Percentiles rank a stretch among this genome's conserved stretches.
Conservation (phyloP, 2,329 filamentous ascomycete genomes). For the Cercospora sp. region DNA sequence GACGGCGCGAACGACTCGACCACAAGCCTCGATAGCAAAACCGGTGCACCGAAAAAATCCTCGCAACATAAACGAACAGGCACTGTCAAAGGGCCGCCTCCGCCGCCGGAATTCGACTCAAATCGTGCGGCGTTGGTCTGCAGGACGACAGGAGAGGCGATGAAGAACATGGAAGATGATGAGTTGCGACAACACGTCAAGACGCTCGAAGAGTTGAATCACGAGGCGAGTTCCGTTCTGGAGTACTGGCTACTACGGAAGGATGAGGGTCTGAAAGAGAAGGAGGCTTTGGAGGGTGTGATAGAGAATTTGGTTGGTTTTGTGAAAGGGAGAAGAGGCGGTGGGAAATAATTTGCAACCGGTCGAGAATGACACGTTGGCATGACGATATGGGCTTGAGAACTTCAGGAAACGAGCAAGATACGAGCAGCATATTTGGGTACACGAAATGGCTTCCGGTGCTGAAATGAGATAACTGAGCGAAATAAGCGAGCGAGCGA, state of each 20-base stretch:
- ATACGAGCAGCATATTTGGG: not conserved
- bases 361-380: not conserved
- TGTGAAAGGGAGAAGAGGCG: conserved; percentile 66
- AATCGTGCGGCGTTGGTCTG: conserved; percentile 76
- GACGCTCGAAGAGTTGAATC: conserved; percentile 67
- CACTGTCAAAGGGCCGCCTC: conserved; percentile 59
- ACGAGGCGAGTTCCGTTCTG: conserved; percentile 71
- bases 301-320: conserved; percentile 83
- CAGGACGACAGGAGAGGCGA: conserved; percentile 78
- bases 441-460: not conserved
- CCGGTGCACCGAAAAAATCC: conserved; percentile 28
- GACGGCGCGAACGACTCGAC: conserved; percentile 33
- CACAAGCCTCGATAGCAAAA: conserved; percentile 37
- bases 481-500: not conserved
- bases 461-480: not conserved
- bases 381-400: not conserved
- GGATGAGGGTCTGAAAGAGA: conserved; percentile 84
- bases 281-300: conserved; percentile 91
- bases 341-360: not conserved
- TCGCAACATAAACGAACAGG: conserved; percentile 37
- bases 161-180: conserved; percentile 73
- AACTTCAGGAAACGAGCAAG: not conserved
- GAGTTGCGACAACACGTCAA: conserved; percentile 73
- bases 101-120: conserved; percentile 74
- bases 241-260: conserved; percentile 86